phyloP scores from a whole-genome alignment of 2,329 filamentous ascomycete genomes.

The Lasiodiplodia citricola region DNA sequence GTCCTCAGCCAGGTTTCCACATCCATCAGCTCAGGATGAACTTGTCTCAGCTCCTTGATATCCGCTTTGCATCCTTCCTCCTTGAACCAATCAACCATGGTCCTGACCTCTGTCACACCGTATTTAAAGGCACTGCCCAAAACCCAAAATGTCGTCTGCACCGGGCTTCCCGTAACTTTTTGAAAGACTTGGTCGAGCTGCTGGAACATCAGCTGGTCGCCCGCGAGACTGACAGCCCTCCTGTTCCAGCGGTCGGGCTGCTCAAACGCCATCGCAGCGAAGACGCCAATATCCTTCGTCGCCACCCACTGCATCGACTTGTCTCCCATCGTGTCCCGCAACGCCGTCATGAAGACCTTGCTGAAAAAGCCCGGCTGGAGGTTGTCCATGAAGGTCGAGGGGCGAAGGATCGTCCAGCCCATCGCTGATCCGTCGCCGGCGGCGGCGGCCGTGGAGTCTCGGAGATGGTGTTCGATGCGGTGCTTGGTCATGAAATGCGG shows the following conservation, averaged over 20 bases:
- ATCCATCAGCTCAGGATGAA: constrained; percentile 53
- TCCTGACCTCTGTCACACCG: constrained; percentile 46
- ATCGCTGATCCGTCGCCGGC: constrained; percentile 6
- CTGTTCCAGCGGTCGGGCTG: constrained; percentile 48
- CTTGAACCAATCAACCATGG: constrained; percentile 59
- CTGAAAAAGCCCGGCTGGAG: background rate
- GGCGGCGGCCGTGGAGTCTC: constrained; percentile 39
- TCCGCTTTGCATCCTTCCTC: constrained; percentile 55
- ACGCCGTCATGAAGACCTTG: constrained; percentile 36
- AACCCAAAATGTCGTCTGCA: constrained; percentile 27
- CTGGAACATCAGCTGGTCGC: constrained; percentile 53
- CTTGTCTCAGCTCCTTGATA: constrained; percentile 48
- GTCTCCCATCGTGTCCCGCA: constrained; percentile 48
- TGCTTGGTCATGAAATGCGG: constrained; percentile 67
- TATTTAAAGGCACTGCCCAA: constrained; percentile 39
- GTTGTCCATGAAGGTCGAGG: too few relatives aligned
- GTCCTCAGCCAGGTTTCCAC: constrained; percentile 54
- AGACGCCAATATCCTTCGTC: constrained; percentile 54
- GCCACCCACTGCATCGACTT: constrained; percentile 43
- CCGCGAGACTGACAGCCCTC: constrained; percentile 51
- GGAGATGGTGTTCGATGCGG: constrained; percentile 64
- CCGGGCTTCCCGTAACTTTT: constrained; percentile 40
- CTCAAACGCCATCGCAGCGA: constrained; percentile 54
- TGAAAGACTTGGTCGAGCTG: constrained; percentile 37
- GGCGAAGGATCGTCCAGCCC: too few relatives aligned